Conservation (phyloP, 2,329 filamentous ascomycete genomes). For the Cryoendolithus antarcticus region DNA sequence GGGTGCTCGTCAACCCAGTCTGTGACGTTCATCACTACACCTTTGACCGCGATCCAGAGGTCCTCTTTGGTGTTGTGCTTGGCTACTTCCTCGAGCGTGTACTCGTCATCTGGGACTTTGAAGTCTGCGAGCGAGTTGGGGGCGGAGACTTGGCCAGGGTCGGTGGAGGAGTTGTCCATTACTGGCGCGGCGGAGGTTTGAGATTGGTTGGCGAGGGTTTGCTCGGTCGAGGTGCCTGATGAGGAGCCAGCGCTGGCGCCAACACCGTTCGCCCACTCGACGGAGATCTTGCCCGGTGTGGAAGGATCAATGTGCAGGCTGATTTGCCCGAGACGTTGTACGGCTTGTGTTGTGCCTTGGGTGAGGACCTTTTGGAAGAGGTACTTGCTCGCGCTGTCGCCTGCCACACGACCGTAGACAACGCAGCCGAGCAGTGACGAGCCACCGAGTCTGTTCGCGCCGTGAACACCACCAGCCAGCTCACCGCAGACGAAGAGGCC, state of each 20-base stretch:
- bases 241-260: conserved; percentile 17
- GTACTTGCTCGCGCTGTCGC: conserved; percentile 88
- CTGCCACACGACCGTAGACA: conserved; percentile 94
- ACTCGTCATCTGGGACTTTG: conserved; percentile 84
- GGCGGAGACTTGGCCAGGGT: conserved; percentile 49
- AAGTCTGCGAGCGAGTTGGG: conserved; percentile 58
- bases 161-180: conserved; percentile 33
- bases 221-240: conserved; percentile 17
- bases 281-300: conserved; percentile 79
- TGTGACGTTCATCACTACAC: conserved; percentile 83
- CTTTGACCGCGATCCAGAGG: conserved; percentile 98
- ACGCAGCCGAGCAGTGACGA: conserved; percentile 97
- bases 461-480: conserved; percentile 93
- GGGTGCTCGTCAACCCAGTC: conserved; percentile 99
- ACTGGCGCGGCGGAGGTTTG: conserved; percentile 44
- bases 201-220: conserved; percentile 31
- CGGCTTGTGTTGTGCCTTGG: conserved; percentile 48
- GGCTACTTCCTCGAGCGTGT: conserved; percentile 80
- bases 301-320: conserved; percentile 93
- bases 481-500: conserved; percentile 96
- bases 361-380: conserved; percentile 85
- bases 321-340: conserved; percentile 85
- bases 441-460: conserved; percentile 94
- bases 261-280: conserved; percentile 65
- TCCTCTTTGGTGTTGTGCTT: conserved; percentile 99